Conservation (phyloP, 2,329 filamentous ascomycete genomes). For the Apiospora koreana region DNA sequence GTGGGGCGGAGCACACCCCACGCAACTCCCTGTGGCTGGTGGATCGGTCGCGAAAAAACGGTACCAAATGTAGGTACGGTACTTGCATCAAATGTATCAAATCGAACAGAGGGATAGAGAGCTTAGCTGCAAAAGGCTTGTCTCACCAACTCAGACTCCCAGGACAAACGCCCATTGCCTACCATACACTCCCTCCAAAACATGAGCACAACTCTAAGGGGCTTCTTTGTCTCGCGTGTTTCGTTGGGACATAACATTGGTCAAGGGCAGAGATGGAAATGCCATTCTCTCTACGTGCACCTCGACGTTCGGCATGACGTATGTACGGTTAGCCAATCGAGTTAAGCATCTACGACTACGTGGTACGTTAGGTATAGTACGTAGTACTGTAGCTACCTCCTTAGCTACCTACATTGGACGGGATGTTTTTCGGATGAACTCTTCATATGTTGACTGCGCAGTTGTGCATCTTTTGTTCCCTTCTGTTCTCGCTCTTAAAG, state of each 20-base stretch:
- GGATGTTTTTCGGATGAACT: neutral
- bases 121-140: neutral
- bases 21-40: neutral
- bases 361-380: too few relatives aligned
- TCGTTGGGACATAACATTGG: too few relatives aligned
- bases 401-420: neutral
- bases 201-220: neutral
- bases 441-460: neutral
- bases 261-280: neutral
- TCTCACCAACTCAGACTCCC: neutral
- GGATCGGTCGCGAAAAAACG: neutral
- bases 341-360: neutral
- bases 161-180: neutral
- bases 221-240: neutral
- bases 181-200: neutral
- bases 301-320: neutral
- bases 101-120: too few relatives aligned
- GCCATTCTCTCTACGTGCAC: neutral
- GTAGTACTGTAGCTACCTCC: too few relatives aligned
- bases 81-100: neutral
- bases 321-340: neutral
- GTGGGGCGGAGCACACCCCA: too few relatives aligned
- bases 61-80: neutral
- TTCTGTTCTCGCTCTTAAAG: neutral
- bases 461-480: neutral